phyloP scores from a whole-genome alignment of 257 asterid species.

The Fraxinus pennsylvanica region DNA sequence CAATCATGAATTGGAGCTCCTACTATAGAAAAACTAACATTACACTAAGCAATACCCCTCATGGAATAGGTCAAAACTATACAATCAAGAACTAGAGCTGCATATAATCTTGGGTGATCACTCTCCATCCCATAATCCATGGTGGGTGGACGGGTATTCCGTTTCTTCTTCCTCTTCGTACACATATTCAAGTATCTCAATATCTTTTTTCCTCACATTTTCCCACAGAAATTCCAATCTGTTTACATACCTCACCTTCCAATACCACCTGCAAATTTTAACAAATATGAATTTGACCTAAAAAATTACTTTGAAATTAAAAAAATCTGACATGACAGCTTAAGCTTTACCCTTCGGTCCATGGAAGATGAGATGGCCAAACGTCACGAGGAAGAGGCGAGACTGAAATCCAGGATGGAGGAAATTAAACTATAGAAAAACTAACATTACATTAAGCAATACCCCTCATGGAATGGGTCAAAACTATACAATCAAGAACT shows the following conservation, averaged over 20 bases:
- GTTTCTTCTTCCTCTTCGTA: conserved; percentile 65
- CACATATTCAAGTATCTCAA: conserved; percentile 79
- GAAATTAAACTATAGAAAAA: not conserved
- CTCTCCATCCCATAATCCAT: conserved; percentile 77
- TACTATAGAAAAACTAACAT: not conserved
- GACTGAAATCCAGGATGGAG: too few species aligned
- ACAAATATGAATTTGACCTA: too few species aligned
- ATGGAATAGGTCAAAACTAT: conserved; percentile 59
- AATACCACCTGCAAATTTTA: too few species aligned
- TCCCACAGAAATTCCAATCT: too few species aligned
- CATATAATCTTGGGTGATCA: conserved; percentile 62
- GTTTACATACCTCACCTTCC: too few species aligned
- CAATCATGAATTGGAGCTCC: conserved; percentile 35
- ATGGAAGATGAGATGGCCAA: too few species aligned
- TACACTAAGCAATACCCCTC: conserved; percentile 68
- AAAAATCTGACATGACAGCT: too few species aligned
- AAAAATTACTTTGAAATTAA: too few species aligned
- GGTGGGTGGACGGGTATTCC: conserved; percentile 42
- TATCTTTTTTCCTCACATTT: conserved; percentile 26
- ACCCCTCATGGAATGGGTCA: conserved; percentile 76
- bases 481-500: conserved; percentile 37
- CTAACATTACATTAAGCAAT: conserved; percentile 43
- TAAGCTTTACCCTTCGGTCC: too few species aligned
- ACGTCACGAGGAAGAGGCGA: too few species aligned
- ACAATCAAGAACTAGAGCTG: conserved; percentile 34